Evolutionary conservation across 2,329 filamentous ascomycete species (phyloP), one percentile per base, ranked within the genome.

Genomic region (Colletotrichum orbiculare): DNA sequence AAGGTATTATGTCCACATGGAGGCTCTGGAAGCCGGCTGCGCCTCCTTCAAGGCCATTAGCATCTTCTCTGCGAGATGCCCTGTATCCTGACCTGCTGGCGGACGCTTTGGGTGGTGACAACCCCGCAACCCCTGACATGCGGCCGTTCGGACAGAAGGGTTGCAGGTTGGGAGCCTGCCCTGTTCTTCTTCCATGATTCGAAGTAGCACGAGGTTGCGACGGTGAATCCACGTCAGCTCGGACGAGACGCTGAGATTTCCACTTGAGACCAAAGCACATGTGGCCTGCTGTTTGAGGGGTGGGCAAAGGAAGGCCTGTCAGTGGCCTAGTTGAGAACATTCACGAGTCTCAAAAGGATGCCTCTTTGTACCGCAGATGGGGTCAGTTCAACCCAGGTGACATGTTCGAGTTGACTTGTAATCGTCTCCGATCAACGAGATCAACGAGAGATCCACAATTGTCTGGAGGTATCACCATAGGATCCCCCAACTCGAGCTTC

Each of bases 1-100:
- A 15, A 12, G 33, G 41, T 52, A 33, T 46, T 52, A 52, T 25
- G 39, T 37, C 52, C 55, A 49, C 50, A 57, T 67, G 52, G 55
- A 60, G 54, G 55, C 47, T 54, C 39, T 57, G 55, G 46, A 50
- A 60, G 49, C 47, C n/a, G 3, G 47, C 52, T 53, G 52, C 54
- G 52, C 50, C 64, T 12, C 43, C 25, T 15, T 17, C 37, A 15
- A 13, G 45, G 56, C 38, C 49, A 56, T 39, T 60, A 43, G 10
- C 35, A 61, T 56, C 48, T 57, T 35, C 56, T 46, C 49, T 37
- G 39, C 34, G 15, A 25, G 38, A 12, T 54, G 9, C 33, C 37
- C 17, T 57, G 38, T 54, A 7, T 17, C 37, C 17, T 57, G 38
- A 66, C 58, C 62, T 47, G 50, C 34, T 38, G 41, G 43, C 59